Base-by-base conservation (phyloP, 371 early-diverging fungal species). In the Mucor racemosus region DNA sequence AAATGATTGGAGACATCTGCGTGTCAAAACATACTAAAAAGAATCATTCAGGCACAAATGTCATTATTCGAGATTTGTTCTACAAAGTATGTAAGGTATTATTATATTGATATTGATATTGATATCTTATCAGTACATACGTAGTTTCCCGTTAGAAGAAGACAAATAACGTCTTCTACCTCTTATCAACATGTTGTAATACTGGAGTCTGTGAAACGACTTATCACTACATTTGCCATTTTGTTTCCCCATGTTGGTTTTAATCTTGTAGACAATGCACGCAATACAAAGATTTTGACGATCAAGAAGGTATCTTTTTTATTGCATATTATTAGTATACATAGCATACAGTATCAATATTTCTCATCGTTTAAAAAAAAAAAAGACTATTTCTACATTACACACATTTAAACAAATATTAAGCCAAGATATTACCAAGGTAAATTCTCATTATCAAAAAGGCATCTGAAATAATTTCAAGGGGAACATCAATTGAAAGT, bases 1-100 rank as follows among this genome's bases (percentile, higher is more conserved):
- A 77, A 17, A 66, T 74, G 35, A 68, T 75, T 21, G 62, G 71
- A 4, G 84, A 84, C 8, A 66, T 65, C 55, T 58, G 67, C 33
- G 73, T 76, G 11, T 64, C 74, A 17, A 73, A 68, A 13, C 58
- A 74, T n/a, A 78, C 50, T 6, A 38, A 73, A 39, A 74, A 78
- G 53, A 58, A 33, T 54, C 72, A 63, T 33, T 73, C 85, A 58
- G 92, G 92, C 26, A 90, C 92, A 7, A 84, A 81, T 6, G 84
- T 90, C 0, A 72, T 79, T 17, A 82, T 87, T 11, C 78, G 82
- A 8, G 89, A 90, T 71, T 62, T 92, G n/a, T 92, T 92, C 58
- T 88, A 85, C 78, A 90, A 89, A 75, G 91, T 89, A 78, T 56
- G 35, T 9, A 7, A 38, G 38, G 4, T 38, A 38, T 5, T 11